Evolutionary conservation across 2,329 filamentous ascomycete species (phyloP).

Genomic region (Dothidotthia symphoricarpi): DNA sequence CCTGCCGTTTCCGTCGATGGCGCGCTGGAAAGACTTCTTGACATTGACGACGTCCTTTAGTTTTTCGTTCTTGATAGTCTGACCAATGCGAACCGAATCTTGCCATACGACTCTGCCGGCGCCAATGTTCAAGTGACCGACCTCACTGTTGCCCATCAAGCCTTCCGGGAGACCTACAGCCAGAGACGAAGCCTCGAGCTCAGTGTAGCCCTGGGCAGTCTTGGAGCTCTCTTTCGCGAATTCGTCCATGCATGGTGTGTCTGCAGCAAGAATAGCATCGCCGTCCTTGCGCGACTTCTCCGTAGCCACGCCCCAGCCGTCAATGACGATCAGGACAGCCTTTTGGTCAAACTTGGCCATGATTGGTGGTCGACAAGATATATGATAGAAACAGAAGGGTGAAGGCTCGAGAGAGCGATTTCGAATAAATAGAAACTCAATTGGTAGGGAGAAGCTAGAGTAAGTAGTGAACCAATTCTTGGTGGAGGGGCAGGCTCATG

Average conservation of each 20-base stretch:
- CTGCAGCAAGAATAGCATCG: slow-evolving; percentile 90
- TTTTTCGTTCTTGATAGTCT: slow-evolving; percentile 81
- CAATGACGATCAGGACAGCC: slow-evolving; percentile 85
- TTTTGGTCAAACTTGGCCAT: slow-evolving; percentile 70
- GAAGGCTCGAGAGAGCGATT: slow-evolving; percentile 4
- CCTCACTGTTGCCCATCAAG: slow-evolving; percentile 98
- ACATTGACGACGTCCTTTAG: slow-evolving; percentile 75
- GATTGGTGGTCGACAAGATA: slow-evolving; percentile 34
- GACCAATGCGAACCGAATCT: slow-evolving; percentile 89
- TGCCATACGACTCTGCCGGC: slow-evolving; percentile 98
- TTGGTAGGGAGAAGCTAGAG: slow-evolving; percentile 3
- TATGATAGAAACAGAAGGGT: neutral
- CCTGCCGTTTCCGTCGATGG: slow-evolving; percentile 84
- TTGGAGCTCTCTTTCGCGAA: slow-evolving; percentile 67
- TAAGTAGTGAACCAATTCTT: slow-evolving; percentile 11
- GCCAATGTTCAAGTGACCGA: slow-evolving; percentile 97
- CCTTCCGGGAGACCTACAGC: slow-evolving; percentile 95
- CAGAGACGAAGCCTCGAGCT: slow-evolving; percentile 92
- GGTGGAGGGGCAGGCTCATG: slow-evolving; percentile 28
- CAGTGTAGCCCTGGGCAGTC: slow-evolving; percentile 78
- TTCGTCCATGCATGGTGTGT: slow-evolving; percentile 92
- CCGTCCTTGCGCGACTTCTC: slow-evolving; percentile 79
- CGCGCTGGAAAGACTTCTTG: slow-evolving; percentile 71
- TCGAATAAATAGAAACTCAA: slow-evolving; percentile 3
- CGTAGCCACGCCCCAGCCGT: slow-evolving; percentile 91